Evolutionary conservation across 768 basidiomycete species (phyloP), one percentile per base, ranked within the genome.

Genomic region (Podaxis sp.): DNA sequence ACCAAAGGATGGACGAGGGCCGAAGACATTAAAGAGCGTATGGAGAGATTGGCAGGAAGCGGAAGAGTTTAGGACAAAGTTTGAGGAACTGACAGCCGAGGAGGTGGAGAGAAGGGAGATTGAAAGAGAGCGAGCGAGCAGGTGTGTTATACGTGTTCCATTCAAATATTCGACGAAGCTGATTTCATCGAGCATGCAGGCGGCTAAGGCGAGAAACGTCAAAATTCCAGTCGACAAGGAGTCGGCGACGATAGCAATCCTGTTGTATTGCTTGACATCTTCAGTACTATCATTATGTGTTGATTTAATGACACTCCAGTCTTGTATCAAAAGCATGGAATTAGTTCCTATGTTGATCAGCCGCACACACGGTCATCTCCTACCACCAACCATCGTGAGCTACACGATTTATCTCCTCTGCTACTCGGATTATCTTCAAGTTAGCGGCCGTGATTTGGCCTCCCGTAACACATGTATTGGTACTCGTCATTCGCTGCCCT

Each of bases 41-140:
- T 98, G 96, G 96, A 78, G 95, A 50, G 96, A 98, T 71, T 98
- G 95, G 94, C 83, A 81, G 37, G 96, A 97, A 71, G 86, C 90
- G 38, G 92, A 92, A 70, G 93, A 96, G 72, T 97, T 93, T 73
- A 83, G 85, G 65, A 98, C 97, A 41, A 81, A 87, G 55, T 89
- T 97, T 72, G 89, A 97, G 74, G 88, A 92, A 66, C 72, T 98
- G 65, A 93, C 80, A 2, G 83, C 88, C 19, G 97, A 98, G 74
- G 97, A 99, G 73, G 88, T 98, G 62, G 96, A 96, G 74, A 80
- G 86, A 75, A 83, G 93, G 69, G 95, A 97, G 77, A 76, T 91
- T 47, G 94, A 96, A 77, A 84, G 87, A 71, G 95, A 93, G 76
- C 78, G 94, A 63, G 91, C 91, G 1, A 91, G 88, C 69, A 79